phyloP scores from a whole-genome alignment of 1,139 yeast species.

The Yamadazyma epiphylla region DNA sequence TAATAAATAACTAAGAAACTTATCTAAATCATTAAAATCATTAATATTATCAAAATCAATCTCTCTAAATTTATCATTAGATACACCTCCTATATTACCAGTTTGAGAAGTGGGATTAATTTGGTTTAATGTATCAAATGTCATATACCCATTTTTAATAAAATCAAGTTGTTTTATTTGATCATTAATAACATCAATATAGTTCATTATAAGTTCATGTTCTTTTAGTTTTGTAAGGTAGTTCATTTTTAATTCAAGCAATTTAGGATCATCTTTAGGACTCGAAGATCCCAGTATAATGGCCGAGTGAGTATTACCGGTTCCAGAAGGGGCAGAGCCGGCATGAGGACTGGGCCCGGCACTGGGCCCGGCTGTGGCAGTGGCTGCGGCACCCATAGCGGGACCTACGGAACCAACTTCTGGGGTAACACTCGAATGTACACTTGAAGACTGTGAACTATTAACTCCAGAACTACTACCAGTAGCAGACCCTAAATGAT shows the following conservation, averaged over 20 bases:
- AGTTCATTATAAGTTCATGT: constrained; percentile 42
- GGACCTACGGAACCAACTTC: neutral
- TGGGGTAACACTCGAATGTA: neutral
- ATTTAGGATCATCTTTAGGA: constrained; percentile 14
- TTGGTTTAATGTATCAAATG: constrained; percentile 38
- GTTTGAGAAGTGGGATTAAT: constrained; percentile 3
- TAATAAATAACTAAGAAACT: constrained; percentile 37
- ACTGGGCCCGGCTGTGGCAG: neutral
- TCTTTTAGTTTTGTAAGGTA: constrained; percentile 41
- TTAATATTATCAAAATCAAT: constrained; percentile 40
- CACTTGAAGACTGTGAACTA: neutral
- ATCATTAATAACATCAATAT: constrained; percentile 41
- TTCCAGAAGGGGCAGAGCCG: neutral
- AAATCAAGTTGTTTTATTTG: constrained; percentile 45
- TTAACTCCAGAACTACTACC: neutral
- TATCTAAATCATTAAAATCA: constrained; percentile 40
- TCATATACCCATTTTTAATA: constrained; percentile 46
- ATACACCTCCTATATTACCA: neutral
- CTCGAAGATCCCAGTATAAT: neutral
- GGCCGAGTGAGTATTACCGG: neutral
- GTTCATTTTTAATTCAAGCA: constrained; percentile 24
- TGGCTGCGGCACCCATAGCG: neutral
- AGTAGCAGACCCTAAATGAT: constrained; percentile 6
- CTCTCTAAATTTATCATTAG: constrained; percentile 21
- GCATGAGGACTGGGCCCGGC: constrained; percentile 1